phyloP scores from a whole-genome alignment of 2,329 filamentous ascomycete species.

The Penicillium expansum region DNA sequence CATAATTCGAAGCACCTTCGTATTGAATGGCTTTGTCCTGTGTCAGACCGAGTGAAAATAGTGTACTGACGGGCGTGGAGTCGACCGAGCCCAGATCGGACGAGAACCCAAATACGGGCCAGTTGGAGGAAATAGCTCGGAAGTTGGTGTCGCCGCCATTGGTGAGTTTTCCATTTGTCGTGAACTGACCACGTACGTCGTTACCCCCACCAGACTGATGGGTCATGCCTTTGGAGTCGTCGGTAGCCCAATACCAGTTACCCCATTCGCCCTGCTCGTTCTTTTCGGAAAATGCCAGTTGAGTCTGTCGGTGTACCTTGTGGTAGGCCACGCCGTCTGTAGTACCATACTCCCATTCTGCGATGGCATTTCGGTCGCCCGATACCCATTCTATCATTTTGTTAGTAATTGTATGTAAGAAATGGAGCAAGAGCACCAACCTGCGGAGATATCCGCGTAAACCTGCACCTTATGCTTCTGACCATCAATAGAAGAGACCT shows the following conservation, averaged over 20 bases:
- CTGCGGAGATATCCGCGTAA: slow-evolving; percentile 70
- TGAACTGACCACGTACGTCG: slow-evolving; percentile 50
- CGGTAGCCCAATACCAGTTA: slow-evolving; percentile 54
- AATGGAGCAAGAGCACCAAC: slow-evolving; percentile 41
- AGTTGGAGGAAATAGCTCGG: slow-evolving; percentile 49
- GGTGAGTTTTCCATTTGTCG: slow-evolving; percentile 42
- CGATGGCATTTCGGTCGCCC: slow-evolving; percentile 55
- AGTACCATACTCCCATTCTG: slow-evolving; percentile 61
- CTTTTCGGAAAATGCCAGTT: slow-evolving; percentile 48
- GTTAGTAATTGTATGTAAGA: slow-evolving; percentile 9
- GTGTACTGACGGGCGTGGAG: slow-evolving; percentile 34
- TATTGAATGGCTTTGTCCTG: slow-evolving; percentile 53
- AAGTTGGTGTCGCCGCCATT: slow-evolving; percentile 51
- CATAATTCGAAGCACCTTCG: slow-evolving; percentile 41
- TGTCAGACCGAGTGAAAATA: slow-evolving; percentile 52
- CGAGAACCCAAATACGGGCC: slow-evolving; percentile 55
- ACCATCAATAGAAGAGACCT: slow-evolving; percentile 62
- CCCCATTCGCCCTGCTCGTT: slow-evolving; percentile 54
- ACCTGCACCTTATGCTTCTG: slow-evolving; percentile 62
- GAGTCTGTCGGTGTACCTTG: slow-evolving; percentile 50
- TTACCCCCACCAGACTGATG: slow-evolving; percentile 49
- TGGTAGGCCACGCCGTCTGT: slow-evolving; percentile 61
- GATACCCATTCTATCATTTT: slow-evolving; percentile 65
- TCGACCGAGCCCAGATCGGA: slow-evolving; percentile 49
- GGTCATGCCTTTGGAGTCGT: slow-evolving; percentile 40